A percentile compares a stretch with the other conserved stretches of the same genome.
phyloP scores from a whole-genome alignment of 805 yeast genomes.

The Metschnikowia vanudenii region DNA sequence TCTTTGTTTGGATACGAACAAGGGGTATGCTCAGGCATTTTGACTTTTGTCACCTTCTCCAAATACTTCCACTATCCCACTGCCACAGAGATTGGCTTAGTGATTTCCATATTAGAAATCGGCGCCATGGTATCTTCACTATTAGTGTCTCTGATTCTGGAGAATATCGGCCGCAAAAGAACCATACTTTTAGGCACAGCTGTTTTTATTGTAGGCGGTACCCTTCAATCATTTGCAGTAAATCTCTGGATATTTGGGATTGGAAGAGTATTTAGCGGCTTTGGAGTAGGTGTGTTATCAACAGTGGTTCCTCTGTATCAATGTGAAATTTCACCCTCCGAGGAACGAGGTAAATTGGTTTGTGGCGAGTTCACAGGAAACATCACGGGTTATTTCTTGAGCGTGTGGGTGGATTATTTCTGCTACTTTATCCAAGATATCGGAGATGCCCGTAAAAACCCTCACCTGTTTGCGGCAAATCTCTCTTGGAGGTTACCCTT shows the following conservation, averaged over 20 bases:
- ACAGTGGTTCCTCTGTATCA: conserved; percentile 87
- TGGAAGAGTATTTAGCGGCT: conserved; percentile 76
- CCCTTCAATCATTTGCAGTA: conserved; percentile 38
- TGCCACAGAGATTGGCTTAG: conserved; percentile 19
- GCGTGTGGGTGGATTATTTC: conserved; percentile 85
- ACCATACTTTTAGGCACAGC: conserved; percentile 20
- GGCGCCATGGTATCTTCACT: conserved; percentile 24
- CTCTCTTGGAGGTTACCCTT: conserved; percentile 78
- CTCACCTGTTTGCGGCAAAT: conserved; percentile 37
- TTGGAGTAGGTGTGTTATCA: conserved; percentile 84
- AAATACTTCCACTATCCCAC: conserved; percentile 24
- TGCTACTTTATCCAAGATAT: conserved; percentile 64
- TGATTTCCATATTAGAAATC: conserved; percentile 21
- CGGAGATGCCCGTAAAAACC: conserved; percentile 37
- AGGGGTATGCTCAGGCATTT: conserved; percentile 87
- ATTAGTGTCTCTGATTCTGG: conserved; percentile 18
- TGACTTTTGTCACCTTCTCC: conserved; percentile 70
- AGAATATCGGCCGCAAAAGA: conserved; percentile 20
- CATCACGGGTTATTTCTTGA: conserved; percentile 72
- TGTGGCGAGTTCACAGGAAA: conserved; percentile 89
- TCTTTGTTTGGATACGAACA: conserved; percentile 41
- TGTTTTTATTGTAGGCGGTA: conserved; percentile 20
- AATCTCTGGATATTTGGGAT: conserved; percentile 57
- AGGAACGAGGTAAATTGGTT: conserved; percentile 79
- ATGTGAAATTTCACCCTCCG: conserved; percentile 84